Conservation (phyloP, 768 basidiomycete species). For the Inosperma sp. region DNA sequence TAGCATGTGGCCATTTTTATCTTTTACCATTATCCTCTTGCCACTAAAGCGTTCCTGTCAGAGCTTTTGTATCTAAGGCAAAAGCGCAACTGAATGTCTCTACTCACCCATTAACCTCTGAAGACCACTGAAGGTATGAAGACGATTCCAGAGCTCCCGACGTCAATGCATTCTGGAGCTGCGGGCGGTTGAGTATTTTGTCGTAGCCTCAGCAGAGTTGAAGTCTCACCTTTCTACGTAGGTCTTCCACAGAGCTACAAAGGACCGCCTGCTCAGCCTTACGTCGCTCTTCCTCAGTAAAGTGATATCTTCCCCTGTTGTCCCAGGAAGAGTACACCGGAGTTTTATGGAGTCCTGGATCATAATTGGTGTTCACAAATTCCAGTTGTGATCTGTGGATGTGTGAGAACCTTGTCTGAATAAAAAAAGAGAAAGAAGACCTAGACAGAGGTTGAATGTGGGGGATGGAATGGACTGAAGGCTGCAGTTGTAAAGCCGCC, state of each 20-base stretch:
- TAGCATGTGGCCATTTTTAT: not conserved
- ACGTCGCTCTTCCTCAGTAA: not conserved
- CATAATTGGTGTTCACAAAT: not conserved
- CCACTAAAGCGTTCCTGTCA: too few relatives aligned
- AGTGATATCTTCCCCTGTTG: not conserved
- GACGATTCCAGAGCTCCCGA: not conserved
- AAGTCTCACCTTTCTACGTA: not conserved
- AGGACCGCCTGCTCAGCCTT: not conserved
- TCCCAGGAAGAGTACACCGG: not conserved
- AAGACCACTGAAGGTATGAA: not conserved
- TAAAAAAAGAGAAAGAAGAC: too few relatives aligned
- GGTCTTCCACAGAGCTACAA: not conserved
- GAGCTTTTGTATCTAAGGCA: too few relatives aligned
- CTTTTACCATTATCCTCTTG: not conserved
- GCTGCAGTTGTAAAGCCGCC: too few relatives aligned
- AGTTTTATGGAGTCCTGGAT: not conserved
- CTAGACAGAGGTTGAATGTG: too few relatives aligned
- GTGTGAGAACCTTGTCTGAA: too few relatives aligned
- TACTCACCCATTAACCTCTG: not conserved
- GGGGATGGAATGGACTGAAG: too few relatives aligned
- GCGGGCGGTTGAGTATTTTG: too few relatives aligned
- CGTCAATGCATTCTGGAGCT: not conserved
- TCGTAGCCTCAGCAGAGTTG: not conserved
- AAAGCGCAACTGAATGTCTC: not conserved
- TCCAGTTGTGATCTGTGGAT: too few relatives aligned